These are phyloP conservation scores for Arxiozyma telluris DNA, from an alignment of 1,139 yeast genomes.

Conservation along the genomic window DNA sequence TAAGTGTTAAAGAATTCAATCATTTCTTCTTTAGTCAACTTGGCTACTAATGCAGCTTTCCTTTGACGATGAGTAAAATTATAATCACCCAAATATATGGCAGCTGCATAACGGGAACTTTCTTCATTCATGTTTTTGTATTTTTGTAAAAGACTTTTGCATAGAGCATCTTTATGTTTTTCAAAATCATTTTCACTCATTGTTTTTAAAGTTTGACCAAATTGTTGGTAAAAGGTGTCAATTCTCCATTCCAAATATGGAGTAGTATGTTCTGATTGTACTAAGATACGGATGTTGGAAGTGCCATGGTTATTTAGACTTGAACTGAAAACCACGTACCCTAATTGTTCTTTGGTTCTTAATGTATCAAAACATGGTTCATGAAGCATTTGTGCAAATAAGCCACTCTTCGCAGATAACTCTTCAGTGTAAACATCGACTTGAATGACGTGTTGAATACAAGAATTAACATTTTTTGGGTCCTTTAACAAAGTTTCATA, in stretches of 20 bases:
- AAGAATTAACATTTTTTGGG: slow-evolving; percentile 67
- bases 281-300: slow-evolving; percentile 65
- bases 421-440: slow-evolving; percentile 41
- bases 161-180: slow-evolving; percentile 61
- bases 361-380: slow-evolving; percentile 88
- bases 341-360: slow-evolving; percentile 87
- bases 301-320: slow-evolving; percentile 60
- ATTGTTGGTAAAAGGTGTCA: slow-evolving; percentile 45
- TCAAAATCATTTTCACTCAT: slow-evolving; percentile 56
- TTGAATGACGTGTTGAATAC: slow-evolving; percentile 72
- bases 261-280: slow-evolving; percentile 78
- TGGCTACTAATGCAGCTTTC: slow-evolving; percentile 49
- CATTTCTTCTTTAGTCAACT: slow-evolving; percentile 50
- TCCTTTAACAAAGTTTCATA: slow-evolving; percentile 53
- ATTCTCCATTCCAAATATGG: slow-evolving; percentile 71
- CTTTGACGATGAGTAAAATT: slow-evolving; percentile 54
- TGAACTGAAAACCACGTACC: slow-evolving; percentile 83
- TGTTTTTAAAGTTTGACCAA: slow-evolving; percentile 32
- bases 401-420: slow-evolving; percentile 45
- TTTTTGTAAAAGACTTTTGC: slow-evolving; percentile 57
- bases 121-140: slow-evolving; percentile 75
- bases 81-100: slow-evolving; percentile 66
- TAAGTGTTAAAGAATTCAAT: slow-evolving; percentile 43
- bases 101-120: slow-evolving; percentile 52
- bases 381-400: slow-evolving; percentile 60